phyloP scores from a whole-genome alignment of 202 grass and related monocot genomes.

The Eragrostis tef region DNA sequence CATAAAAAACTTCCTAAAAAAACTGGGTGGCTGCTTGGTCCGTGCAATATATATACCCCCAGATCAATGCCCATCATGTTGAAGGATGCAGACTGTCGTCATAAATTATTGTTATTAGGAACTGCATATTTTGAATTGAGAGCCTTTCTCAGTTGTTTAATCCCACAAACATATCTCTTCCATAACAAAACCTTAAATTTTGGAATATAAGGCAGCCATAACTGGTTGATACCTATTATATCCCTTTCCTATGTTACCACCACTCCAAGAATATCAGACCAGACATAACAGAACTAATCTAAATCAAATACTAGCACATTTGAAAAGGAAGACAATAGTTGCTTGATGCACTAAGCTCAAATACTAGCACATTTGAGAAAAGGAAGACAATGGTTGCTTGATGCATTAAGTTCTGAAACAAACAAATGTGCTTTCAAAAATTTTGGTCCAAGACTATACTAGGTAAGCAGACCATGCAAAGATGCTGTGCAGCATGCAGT shows the following conservation, averaged over 20 bases:
- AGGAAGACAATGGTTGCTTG: neutral
- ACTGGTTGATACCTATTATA: neutral
- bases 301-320: slow-evolving; percentile 34
- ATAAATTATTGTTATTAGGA: slow-evolving; percentile 45
- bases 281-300: neutral
- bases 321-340: too few species aligned
- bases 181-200: slow-evolving; percentile 51
- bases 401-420: neutral
- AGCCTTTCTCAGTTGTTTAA: slow-evolving; percentile 47
- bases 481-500: slow-evolving; percentile 14
- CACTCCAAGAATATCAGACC: slow-evolving; percentile 8
- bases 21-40: slow-evolving; percentile 8
- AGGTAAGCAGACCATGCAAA: neutral
- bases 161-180: slow-evolving; percentile 42
- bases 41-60: neutral
- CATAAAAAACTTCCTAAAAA: slow-evolving; percentile 20
- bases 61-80: slow-evolving; percentile 35
- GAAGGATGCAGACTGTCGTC: slow-evolving; percentile 20
- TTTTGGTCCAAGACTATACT: neutral
- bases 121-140: slow-evolving; percentile 51
- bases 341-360: neutral
- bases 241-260: neutral
- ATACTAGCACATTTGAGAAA: slow-evolving; percentile 31
- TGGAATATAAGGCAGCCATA: slow-evolving; percentile 37
- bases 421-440: neutral